phyloP scores from a whole-genome alignment of 805 yeast genomes.

The Pichia californica region DNA sequence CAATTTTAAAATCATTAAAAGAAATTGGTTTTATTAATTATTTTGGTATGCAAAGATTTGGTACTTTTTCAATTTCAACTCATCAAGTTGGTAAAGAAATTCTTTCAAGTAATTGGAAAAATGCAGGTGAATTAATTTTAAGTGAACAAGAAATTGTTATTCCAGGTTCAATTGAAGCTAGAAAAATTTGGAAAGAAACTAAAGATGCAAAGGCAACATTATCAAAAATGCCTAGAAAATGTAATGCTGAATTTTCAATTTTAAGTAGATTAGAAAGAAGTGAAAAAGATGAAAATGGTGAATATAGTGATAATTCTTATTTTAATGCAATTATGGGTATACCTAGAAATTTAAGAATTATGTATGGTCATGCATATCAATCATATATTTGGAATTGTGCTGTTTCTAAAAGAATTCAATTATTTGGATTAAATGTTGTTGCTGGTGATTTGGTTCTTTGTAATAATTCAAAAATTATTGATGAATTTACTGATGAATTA shows the following conservation, averaged over 20 bases:
- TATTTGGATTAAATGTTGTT: conserved; percentile 63
- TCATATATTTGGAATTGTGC: conserved; percentile 91
- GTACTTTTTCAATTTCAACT: conserved; percentile 90
- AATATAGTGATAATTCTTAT: conserved; percentile 48
- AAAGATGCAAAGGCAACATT: conserved; percentile 59
- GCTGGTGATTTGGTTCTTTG: conserved; percentile 74
- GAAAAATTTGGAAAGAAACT: conserved; percentile 75
- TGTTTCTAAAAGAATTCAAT: conserved; percentile 66
- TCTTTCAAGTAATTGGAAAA: conserved; percentile 68
- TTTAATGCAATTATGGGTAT: conserved; percentile 79
- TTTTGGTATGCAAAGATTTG: conserved; percentile 98
- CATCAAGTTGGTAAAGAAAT: conserved; percentile 76
- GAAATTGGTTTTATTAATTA: conserved; percentile 83
- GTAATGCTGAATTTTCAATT: conserved; percentile 77
- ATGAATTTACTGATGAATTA: conserved; percentile 7
- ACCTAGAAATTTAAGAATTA: conserved; percentile 85
- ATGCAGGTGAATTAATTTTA: conserved; percentile 70
- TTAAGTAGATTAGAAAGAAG: conserved; percentile 54
- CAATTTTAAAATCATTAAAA: conserved; percentile 51
- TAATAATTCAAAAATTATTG: conserved; percentile 26
- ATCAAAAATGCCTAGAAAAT: conserved; percentile 76
- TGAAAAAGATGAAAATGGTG: conserved; percentile 39
- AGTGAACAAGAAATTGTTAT: conserved; percentile 80
- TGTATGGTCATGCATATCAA: conserved; percentile 98
- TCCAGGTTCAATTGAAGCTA: conserved; percentile 78